Conservation (phyloP, 257 asterid species). For the Solanum gracilifrons region DNA sequence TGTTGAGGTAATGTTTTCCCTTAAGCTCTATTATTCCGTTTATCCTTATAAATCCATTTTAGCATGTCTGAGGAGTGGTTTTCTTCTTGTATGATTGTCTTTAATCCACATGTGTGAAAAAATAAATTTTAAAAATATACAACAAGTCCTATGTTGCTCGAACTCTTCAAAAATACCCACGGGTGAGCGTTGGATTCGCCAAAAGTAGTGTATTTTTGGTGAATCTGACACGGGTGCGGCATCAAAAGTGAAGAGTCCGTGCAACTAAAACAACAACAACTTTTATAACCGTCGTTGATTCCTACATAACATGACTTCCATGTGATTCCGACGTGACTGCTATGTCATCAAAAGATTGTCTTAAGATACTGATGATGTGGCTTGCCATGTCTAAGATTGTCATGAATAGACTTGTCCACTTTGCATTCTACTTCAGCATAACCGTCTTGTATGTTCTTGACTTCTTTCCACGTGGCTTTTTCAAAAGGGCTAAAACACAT, state of each 20-base stretch:
- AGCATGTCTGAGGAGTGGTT: background rate
- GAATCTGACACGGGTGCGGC: no score
- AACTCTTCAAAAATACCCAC: no score
- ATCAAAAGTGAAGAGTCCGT: no score
- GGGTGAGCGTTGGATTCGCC: no score
- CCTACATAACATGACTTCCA: background rate
- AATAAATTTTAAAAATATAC: background rate
- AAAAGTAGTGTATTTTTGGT: no score
- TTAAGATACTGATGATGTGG: background rate
- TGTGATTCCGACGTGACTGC: background rate
- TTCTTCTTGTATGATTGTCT: background rate
- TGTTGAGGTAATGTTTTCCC: conserved; percentile 64
- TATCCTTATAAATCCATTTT: background rate
- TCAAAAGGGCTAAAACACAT: background rate
- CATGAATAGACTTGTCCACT: background rate
- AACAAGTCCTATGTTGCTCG: no score
- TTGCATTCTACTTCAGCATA: background rate
- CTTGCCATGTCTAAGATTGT: background rate
- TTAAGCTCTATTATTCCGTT: background rate
- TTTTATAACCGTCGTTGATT: background rate
- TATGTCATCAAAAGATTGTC: background rate
- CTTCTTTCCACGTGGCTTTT: background rate
- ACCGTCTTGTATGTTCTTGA: background rate
- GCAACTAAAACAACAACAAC: no score
- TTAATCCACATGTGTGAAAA: background rate